phyloP scores from a whole-genome alignment of 371 early-diverging fungal genomes.

The Vairimorpha ceranae region DNA sequence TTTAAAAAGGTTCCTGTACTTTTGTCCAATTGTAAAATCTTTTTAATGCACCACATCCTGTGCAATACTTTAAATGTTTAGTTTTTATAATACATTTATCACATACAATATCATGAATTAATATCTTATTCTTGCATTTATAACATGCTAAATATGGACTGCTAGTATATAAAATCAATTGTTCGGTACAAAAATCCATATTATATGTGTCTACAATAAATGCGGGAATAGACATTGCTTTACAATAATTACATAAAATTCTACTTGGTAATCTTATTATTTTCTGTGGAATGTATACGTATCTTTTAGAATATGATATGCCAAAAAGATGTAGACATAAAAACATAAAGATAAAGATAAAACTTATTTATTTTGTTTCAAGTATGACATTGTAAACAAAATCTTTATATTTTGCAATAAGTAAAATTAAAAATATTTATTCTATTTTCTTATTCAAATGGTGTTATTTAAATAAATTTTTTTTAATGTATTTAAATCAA shows the following conservation, averaged over 20 bases:
- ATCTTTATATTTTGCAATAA: too few relatives aligned
- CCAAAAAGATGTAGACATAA: neutral
- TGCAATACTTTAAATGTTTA: neutral
- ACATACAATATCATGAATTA: neutral
- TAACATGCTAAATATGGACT: neutral
- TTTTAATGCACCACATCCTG: neutral
- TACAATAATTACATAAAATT: neutral
- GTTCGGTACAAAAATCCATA: neutral
- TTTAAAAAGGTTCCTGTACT: neutral
- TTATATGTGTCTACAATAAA: slow-evolving; percentile 1
- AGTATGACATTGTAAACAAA: too few relatives aligned
- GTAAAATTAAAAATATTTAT: too few relatives aligned
- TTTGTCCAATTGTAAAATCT: neutral
- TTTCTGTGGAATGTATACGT: neutral
- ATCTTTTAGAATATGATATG: neutral
- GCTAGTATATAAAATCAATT: neutral
- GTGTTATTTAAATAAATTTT: too few relatives aligned
- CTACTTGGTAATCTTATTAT: neutral
- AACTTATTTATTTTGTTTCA: too few relatives aligned
- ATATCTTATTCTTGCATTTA: neutral
- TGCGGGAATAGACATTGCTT: neutral
- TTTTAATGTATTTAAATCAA: too few relatives aligned
- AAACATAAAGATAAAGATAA: too few relatives aligned
- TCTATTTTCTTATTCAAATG: too few relatives aligned
- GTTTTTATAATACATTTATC: neutral